These are phyloP conservation scores for Tricholoma hemisulphureum DNA, from an alignment of 768 basidiomycete species.

Conservation along the genomic window DNA sequence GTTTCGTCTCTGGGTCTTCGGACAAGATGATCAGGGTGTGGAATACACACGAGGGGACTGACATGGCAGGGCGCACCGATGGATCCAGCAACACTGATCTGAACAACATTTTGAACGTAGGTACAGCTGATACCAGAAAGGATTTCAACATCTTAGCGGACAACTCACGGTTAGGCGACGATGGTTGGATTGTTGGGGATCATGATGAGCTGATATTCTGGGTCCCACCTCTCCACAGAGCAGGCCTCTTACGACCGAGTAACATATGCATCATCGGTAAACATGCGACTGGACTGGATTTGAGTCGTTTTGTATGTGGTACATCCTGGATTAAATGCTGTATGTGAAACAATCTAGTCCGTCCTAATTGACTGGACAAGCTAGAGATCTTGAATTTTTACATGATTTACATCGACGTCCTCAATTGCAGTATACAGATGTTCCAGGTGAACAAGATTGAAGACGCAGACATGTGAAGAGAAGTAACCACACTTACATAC, in stretches of 20 bases:
- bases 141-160: not conserved
- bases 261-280: not conserved
- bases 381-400: too few species aligned
- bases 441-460: too few species aligned
- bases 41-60: too few species aligned
- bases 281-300: not conserved
- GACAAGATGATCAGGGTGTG: too few species aligned
- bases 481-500: too few species aligned
- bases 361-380: too few species aligned
- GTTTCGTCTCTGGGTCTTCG: too few species aligned
- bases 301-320: not conserved
- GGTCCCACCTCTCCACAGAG: not conserved
- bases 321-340: not conserved
- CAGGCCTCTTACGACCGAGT: not conserved
- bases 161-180: not conserved
- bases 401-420: too few species aligned
- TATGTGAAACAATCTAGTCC: not conserved
- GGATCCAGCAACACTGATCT: too few species aligned
- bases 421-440: too few species aligned
- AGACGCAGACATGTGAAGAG: too few species aligned
- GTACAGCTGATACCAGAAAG: not conserved
- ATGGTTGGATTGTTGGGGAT: not conserved
- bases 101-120: not conserved
- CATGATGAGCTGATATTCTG: not conserved
- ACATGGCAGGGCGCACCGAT: too few species aligned